Evolutionary conservation across 225 moss, liverwort and hornwort species (phyloP), one percentile per base, ranked within the genome.

Genomic region (Asterella californica): DNA sequence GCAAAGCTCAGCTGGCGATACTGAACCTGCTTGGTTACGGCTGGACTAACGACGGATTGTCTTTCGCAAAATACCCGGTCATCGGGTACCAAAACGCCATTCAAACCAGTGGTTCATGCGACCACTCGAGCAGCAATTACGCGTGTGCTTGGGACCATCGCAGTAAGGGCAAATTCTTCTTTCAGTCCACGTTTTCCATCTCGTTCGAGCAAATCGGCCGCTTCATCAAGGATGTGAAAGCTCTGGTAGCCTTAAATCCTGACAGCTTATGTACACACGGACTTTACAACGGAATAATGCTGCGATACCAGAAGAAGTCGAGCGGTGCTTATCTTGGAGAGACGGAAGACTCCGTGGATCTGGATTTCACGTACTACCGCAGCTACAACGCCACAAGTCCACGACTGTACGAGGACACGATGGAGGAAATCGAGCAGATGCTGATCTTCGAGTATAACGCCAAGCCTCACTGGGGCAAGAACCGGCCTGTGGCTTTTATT

Each of bases 61-160:
- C 76, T 19, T 30, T 78, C 15, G 52, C 61, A 24, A 62, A 80
- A 33, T 90, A 78, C 50, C 88, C 90, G 0, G 81, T 90, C 24
- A 63, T 66, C 0, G 90, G 90, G 5, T 32, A 46, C 0, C 85
- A 87, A 5, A 82, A 83, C 36, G 0, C 6, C 14, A 81, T 90
- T 5, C 72, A 66, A 34, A 78, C 2, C 8, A 53, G 27, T 0
- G 84, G 90, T 17, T 85, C 81, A 9, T 90, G 91, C 74, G 79
- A 87, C 10, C 72, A 0, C 4, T 15, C 78, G 12, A 45, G 4
- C 42, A 33, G 74, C 0, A 30, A 33, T 1, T 19, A 14, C 25
- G n/a, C 61, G n/a, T 91, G 91, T 75, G 0, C 75, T 0, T 90
- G 91, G 90, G 90, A 90, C 42, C 2, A 14, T 1, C 87, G 86